Evolutionary conservation across 257 asterid species (phyloP), one percentile per base, ranked within the genome.

Genomic region (Gentiana dahurica): DNA sequence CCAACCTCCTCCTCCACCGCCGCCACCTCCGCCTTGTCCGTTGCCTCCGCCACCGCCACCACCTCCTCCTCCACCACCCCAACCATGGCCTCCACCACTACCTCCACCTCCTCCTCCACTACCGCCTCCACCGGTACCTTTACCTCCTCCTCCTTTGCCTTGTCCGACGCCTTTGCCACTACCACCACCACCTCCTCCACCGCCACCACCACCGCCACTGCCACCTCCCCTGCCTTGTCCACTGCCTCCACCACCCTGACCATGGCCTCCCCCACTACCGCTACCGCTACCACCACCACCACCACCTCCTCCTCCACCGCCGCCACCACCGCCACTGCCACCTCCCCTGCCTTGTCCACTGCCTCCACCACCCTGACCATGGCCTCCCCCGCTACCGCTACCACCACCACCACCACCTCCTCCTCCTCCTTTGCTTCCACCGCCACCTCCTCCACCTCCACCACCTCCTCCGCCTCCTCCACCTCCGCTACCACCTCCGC

Each of bases 351-450:
- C 0, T 13, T 67, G 67, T 0, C 59, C 59, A 1, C 53, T 59
- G 3, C 2, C n/a, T 1, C 59, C 66, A 39, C 43, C 51, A 9
- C 60, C 60, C 5, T 11, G 6, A 0, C 58, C 54, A 0, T 65
- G 63, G 2, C 76, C 80, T 0, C 46, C 9, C 0, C 79, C 75
- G 0, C 67, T 63, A 0, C 78, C 80, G 0, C 3, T 53, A 1
- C 70, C 71, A 0, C 59, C 68, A 0, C 68, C 70, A 0, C 38
- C 36, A 1, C 78, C 79, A 0, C 67, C 75, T 0, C 79, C 77
- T 0, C 52, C 10, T 4, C 74, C 74, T 0, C 62, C 54, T 1
- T 67, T 59, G 12, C 0, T 6, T 12, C 67, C 72, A 6, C 54
- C 41, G 33, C 71, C 66, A 8, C 54, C 53, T 1, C 65, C 74